Evolutionary conservation across 202 grass and related monocot species (phyloP), one percentile per base, ranked within the genome.

Genomic region (Zizania palustris): DNA sequence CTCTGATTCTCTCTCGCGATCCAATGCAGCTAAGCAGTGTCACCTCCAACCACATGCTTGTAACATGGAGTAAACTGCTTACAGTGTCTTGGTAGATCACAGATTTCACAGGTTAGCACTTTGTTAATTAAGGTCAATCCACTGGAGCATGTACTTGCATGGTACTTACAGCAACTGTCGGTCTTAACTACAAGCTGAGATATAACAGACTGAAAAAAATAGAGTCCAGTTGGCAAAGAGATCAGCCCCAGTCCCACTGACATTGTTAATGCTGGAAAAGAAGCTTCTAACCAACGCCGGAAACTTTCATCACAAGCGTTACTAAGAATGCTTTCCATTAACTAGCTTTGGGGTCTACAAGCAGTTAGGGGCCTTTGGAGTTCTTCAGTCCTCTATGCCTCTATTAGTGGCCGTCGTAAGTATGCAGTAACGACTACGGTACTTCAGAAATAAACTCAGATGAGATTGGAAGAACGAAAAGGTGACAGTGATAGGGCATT

Each of bases 281-380:
- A 45, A 45, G 39, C 28, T 59, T 66, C 22, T 72, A 49, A 45
- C 43, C 22, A 60, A 22, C 73, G 73, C 60, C 60, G 60, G 43
- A 73, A 83, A 60, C 79, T 83, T 87, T 73, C 55, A 78, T 28
- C 21, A 34, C 61, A 87, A 78, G 60, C 16, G 68, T 58, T 63
- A n/a, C 5, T 49, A 41, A 28, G 2, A 22, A 78, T 68, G n/a
- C 7, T 35, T 73, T 54, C 14, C 22, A 33, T 11, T 63, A 75
- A 65, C 45, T 42, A 45, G 4, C 8, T 49, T 11, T 5, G 48
- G 60, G 51, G 75, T 73, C 69, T 67, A 85, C 72, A 60, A 35
- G 73, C 20, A 14, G 84, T 59, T 82, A 64, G 21, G 75, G 69
- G 8, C 69, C 4, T 34, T 57, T 9, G 22, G 3, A 9, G 40